Conservation (phyloP, 2,329 filamentous ascomycete genomes). For the Penicillium sclerotigenum region DNA sequence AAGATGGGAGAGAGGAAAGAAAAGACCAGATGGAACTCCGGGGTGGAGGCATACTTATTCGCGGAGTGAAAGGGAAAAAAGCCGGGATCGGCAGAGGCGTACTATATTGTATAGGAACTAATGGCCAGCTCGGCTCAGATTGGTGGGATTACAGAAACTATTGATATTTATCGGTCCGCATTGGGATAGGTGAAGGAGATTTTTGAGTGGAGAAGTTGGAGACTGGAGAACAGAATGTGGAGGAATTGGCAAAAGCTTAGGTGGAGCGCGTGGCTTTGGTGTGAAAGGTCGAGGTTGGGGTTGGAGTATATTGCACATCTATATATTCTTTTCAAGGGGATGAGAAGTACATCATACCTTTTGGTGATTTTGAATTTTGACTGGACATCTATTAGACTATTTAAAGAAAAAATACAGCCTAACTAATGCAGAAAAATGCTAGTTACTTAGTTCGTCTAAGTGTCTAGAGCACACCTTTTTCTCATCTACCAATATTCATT, state of each 20-base stretch:
- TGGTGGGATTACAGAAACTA: neutral
- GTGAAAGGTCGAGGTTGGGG: neutral
- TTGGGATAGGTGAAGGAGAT: neutral
- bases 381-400: neutral
- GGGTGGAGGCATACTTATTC: neutral
- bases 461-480: neutral
- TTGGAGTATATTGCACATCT: neutral
- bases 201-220: constrained; percentile 2
- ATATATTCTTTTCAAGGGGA: neutral
- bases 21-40: neutral
- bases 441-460: neutral
- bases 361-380: neutral
- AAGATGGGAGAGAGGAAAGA: neutral
- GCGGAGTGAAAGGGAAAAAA: constrained; percentile 3
- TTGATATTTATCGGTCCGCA: constrained; percentile 3
- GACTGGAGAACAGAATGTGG: constrained; percentile 1
- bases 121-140: neutral
- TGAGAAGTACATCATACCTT: neutral
- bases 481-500: neutral
- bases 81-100: neutral
- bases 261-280: constrained; percentile 13
- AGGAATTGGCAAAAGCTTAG: constrained; percentile 21
- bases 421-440: neutral
- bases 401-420: neutral
- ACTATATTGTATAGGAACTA: neutral